Conservation (phyloP, 208 protist species). For the Leishmania arabica region DNA sequence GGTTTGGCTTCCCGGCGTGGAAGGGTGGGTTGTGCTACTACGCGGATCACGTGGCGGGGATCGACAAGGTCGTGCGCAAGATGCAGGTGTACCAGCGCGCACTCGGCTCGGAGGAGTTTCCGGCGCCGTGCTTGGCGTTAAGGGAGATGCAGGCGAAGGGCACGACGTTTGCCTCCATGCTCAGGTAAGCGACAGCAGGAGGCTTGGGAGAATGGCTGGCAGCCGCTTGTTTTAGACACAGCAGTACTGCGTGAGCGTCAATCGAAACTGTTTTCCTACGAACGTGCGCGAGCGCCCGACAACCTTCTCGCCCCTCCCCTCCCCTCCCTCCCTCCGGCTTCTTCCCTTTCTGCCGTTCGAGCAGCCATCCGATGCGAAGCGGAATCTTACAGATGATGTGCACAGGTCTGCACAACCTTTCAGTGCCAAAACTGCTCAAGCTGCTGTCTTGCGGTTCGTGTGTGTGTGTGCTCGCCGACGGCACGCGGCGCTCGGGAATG, state of each 20-base stretch:
- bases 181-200: background rate
- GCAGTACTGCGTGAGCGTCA: background rate
- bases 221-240: background rate
- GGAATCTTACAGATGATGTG: background rate
- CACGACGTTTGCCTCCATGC: constrained; percentile 49
- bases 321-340: background rate
- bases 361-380: background rate
- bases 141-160: constrained; percentile 45
- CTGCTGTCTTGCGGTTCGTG: too few species aligned
- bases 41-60: constrained; percentile 59
- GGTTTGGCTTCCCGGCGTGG: constrained; percentile 83
- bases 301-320: background rate
- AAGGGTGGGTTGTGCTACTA: constrained; percentile 83
- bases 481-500: background rate
- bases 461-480: background rate
- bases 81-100: constrained; percentile 70
- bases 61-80: constrained; percentile 53
- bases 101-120: constrained; percentile 49
- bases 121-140: constrained; percentile 51
- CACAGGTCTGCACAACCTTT: background rate
- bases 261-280: background rate
- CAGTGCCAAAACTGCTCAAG: too few species aligned
- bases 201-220: too few species aligned
- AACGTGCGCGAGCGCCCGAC: background rate
- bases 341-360: background rate